Evolutionary conservation across 805 yeast species (phyloP), one percentile per base, ranked within the genome.

Genomic region (Wickerhamomyces bovis): DNA sequence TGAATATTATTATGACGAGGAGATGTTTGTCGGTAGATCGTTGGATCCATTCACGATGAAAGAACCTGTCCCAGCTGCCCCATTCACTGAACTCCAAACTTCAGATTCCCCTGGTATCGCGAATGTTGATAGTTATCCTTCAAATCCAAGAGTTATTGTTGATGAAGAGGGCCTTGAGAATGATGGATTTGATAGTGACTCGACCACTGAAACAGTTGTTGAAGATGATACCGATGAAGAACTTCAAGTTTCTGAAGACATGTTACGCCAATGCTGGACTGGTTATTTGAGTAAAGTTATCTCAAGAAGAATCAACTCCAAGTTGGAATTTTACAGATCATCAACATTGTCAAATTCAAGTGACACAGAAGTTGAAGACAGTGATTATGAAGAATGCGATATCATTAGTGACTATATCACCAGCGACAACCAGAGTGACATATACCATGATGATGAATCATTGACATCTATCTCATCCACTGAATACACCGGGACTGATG

Each of bases 271-370:
- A 25, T 43, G 26, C 33, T 43, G 44, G 44, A 11, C 20, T 19
- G 20, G 36, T 15, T 60, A 53, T 23, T 45, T 57, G 16, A 48
- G 54, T 35, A 46, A 48, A 10, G 47, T 54, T 5, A 52, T 60
- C 25, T 53, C 60, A 6, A 41, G 48, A 18, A 47, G 64, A 49
- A 60, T 60, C 20, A 49, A 56, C 40, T 50, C 53, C 42, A 60
- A 60, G 35, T n/a, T 58, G 22, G 55, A 52, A 13, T 26, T 51
- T 19, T 35, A 49, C 38, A 45, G 42, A 20, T 36, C 53, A 15
- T 43, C 56, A 11, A 16, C 20, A 16, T 33, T 28, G 13, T 28
- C 52, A 45, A 31, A 50, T 47, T 21, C 49, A 52, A 45, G 54
- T 47, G 19, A 53, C 55, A 20, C 38, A 36, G 43, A 22, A 11